Percentiles rank a stretch among this genome's conserved stretches.
phyloP scores from a whole-genome alignment of 805 yeast genomes.

The Saturnispora kantuleensis region DNA sequence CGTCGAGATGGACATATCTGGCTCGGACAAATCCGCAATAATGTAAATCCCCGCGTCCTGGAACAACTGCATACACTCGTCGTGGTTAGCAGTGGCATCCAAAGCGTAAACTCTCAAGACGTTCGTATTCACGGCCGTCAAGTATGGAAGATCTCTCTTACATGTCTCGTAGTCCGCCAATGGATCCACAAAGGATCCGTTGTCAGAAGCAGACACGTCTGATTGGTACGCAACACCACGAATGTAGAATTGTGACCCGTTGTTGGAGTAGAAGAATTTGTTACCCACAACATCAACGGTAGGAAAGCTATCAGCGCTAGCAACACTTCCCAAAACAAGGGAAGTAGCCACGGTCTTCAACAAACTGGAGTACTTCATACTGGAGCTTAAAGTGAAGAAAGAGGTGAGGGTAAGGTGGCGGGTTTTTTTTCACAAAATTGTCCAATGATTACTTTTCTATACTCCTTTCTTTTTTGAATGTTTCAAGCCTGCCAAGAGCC shows the following conservation, averaged over 20 bases:
- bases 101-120: constrained; percentile 81
- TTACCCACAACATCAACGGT: constrained; percentile 57
- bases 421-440: too few species aligned
- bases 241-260: constrained; percentile 77
- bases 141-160: constrained; percentile 70
- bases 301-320: constrained; percentile 29
- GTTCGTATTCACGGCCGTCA: constrained; percentile 59
- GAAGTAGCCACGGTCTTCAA: constrained; percentile 68
- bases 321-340: constrained; percentile 30
- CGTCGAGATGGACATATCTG: constrained; percentile 67
- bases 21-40: constrained; percentile 83
- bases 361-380: constrained; percentile 49
- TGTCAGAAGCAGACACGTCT: constrained; percentile 38
- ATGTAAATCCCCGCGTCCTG: constrained; percentile 86
- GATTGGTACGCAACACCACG: constrained; percentile 86
- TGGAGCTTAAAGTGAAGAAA: too few species aligned
- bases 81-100: constrained; percentile 63
- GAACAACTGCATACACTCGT: constrained; percentile 64
- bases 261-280: constrained; percentile 63
- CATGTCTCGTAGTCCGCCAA: constrained; percentile 63
- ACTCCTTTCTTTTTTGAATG: too few species aligned
- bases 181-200: constrained; percentile 52
- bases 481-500: too few species aligned
- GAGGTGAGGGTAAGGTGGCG: too few species aligned
- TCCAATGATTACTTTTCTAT: too few species aligned